A percentile compares a stretch with the other conserved stretches of the same genome.
Evolutionary conservation across 2,329 filamentous ascomycete species (phyloP).

Genomic region (Podosphaera xanthii): DNA sequence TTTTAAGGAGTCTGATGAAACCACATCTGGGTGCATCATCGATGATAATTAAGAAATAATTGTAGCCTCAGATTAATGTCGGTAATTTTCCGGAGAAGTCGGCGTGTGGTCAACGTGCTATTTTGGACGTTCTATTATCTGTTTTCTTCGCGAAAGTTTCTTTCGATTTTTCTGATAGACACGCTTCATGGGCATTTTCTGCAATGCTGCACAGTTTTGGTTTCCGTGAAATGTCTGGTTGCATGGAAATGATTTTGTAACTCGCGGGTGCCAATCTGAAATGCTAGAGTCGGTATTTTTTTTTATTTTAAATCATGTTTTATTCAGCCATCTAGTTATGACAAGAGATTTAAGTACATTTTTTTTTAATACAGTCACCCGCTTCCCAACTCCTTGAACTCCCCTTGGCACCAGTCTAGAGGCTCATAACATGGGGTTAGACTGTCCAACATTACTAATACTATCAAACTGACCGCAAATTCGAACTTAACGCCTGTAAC

Average conservation of each 20-base stretch:
- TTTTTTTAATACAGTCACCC: too few relatives aligned
- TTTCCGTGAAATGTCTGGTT: not conserved
- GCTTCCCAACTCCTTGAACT: too few relatives aligned
- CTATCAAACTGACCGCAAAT: too few relatives aligned
- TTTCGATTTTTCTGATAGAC: not conserved
- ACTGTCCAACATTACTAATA: too few relatives aligned
- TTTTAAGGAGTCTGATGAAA: not conserved
- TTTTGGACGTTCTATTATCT: not conserved
- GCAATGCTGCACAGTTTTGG: not conserved
- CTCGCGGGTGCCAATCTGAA: not conserved
- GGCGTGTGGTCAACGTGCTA: not conserved
- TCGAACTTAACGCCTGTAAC: too few relatives aligned
- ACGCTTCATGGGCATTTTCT: not conserved
- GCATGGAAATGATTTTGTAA: not conserved
- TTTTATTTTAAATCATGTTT: too few relatives aligned
- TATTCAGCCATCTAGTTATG: too few relatives aligned
- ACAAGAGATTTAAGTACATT: too few relatives aligned
- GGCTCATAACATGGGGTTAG: too few relatives aligned
- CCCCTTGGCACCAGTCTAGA: too few relatives aligned
- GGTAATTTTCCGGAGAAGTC: not conserved
- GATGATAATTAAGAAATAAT: not conserved
- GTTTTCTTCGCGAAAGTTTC: not conserved
- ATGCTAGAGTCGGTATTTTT: too few relatives aligned
- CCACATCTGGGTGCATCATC: not conserved
- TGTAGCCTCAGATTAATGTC: not conserved